phyloP scores from a whole-genome alignment of 768 basidiomycete species.

The Termitomyces sp. region DNA sequence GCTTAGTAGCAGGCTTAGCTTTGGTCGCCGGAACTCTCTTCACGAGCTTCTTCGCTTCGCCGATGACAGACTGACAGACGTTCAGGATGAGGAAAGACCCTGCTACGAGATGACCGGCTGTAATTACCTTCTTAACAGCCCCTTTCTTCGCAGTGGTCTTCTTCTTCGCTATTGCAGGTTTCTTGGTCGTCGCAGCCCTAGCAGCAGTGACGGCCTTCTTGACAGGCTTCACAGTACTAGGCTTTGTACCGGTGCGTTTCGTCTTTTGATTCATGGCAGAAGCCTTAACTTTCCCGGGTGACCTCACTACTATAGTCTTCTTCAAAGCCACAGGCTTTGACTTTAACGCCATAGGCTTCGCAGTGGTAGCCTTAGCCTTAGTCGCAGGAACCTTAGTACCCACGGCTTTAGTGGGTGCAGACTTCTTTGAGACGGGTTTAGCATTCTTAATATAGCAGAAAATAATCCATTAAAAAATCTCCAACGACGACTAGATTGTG shows the following conservation, averaged over 20 bases:
- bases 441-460: conserved; percentile 25
- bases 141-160: conserved; percentile 36
- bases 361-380: conserved; percentile 16
- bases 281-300: conserved; percentile 23
- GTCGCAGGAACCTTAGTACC: conserved; percentile 27
- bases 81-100: background rate
- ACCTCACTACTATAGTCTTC: conserved; percentile 8
- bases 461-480: conserved; percentile 2
- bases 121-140: conserved; percentile 53
- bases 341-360: conserved; percentile 16
- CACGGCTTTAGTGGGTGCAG: conserved; percentile 15
- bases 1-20: conserved; percentile 20
- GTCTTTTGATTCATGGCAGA: conserved; percentile 22
- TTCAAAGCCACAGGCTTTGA: conserved; percentile 6
- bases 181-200: conserved; percentile 22
- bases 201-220: conserved; percentile 18
- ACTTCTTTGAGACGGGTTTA: conserved; percentile 39
- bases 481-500: background rate
- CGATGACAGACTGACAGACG: conserved; percentile 27
- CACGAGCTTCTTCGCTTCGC: conserved; percentile 31
- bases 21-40: conserved; percentile 14
- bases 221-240: conserved; percentile 11
- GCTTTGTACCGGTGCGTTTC: conserved; percentile 13
- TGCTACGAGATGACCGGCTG: background rate
- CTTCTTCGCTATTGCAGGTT: conserved; percentile 20